Evolutionary conservation across 2,329 filamentous ascomycete species (phyloP).

Genomic region (Ophiostoma australiae): DNA sequence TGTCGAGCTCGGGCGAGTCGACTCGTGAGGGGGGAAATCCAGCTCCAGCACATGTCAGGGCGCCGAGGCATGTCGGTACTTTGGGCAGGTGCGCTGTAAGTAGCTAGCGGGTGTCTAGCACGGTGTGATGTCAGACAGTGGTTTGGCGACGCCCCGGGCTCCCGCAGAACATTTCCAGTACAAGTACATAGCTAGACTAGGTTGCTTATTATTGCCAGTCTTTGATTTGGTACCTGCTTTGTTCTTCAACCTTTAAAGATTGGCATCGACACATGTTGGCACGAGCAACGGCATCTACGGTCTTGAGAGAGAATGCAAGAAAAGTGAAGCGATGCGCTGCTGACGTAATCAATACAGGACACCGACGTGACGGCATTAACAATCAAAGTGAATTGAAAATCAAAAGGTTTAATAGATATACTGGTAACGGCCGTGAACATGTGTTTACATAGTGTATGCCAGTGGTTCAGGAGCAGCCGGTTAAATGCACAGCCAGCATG

Average conservation of each 20-base stretch:
- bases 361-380: neutral
- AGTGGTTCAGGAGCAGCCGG: too few relatives aligned
- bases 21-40: neutral
- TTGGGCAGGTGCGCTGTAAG: neutral
- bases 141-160: neutral
- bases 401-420: neutral
- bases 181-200: neutral
- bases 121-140: neutral
- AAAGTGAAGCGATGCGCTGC: neutral
- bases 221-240: neutral
- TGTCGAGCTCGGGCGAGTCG: neutral
- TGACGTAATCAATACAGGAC: neutral
- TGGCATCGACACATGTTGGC: too few relatives aligned
- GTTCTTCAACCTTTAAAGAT: too few relatives aligned
- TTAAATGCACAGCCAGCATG: neutral
- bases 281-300: neutral
- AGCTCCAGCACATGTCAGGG: neutral
- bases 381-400: neutral
- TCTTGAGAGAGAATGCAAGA: too few relatives aligned
- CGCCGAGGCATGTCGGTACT: constrained; percentile 9
- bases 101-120: neutral
- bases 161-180: neutral
- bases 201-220: neutral
- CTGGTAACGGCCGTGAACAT: too few relatives aligned
- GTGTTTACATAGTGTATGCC: neutral